Evolutionary conservation across 306 rosid species (phyloP).

Genomic region (Dalbergia oliveri): DNA sequence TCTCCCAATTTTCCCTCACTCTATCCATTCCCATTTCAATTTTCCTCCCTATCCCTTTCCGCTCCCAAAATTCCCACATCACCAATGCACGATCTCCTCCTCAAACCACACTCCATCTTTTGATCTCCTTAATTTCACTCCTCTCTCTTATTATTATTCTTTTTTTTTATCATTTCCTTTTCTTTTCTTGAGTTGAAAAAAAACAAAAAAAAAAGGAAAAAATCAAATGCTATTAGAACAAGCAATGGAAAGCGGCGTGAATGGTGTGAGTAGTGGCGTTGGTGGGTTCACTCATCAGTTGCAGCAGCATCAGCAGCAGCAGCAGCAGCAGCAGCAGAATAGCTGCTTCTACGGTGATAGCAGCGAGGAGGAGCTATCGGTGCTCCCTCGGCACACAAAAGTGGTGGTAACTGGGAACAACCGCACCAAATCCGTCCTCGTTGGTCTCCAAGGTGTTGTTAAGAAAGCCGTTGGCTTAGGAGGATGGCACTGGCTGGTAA

Average conservation of each 20-base stretch:
- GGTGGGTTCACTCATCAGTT: slow-evolving; percentile 79
- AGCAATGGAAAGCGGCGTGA: slow-evolving; percentile 84
- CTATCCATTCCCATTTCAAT: neutral
- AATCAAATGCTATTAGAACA: slow-evolving; percentile 65
- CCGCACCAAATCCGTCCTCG: slow-evolving; percentile 96
- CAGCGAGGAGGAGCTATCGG: slow-evolving; percentile 95
- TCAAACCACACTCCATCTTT: neutral
- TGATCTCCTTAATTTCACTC: neutral
- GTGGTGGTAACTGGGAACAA: slow-evolving; percentile 97
- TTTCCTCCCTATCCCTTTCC: slow-evolving; percentile 13
- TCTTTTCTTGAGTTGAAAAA: neutral
- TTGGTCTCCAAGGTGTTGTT: slow-evolving; percentile 95
- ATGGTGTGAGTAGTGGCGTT: slow-evolving; percentile 66
- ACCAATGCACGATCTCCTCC: slow-evolving; percentile 60
- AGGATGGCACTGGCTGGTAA: slow-evolving; percentile 99
- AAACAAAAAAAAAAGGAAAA: neutral
- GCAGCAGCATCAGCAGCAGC: slow-evolving; percentile 23
- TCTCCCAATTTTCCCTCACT: slow-evolving; percentile 41
- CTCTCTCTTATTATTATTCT: neutral
- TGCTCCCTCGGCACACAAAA: slow-evolving; percentile 96
- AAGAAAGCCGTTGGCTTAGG: slow-evolving; percentile 98
- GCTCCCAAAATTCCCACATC: slow-evolving; percentile 51
- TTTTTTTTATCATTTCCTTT: neutral
- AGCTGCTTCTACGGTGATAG: slow-evolving; percentile 77
- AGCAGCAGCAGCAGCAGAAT: slow-evolving; percentile 59